Evolutionary conservation across 768 basidiomycete genomes (phyloP).

Genomic region (Flagelloscypha sp.): DNA sequence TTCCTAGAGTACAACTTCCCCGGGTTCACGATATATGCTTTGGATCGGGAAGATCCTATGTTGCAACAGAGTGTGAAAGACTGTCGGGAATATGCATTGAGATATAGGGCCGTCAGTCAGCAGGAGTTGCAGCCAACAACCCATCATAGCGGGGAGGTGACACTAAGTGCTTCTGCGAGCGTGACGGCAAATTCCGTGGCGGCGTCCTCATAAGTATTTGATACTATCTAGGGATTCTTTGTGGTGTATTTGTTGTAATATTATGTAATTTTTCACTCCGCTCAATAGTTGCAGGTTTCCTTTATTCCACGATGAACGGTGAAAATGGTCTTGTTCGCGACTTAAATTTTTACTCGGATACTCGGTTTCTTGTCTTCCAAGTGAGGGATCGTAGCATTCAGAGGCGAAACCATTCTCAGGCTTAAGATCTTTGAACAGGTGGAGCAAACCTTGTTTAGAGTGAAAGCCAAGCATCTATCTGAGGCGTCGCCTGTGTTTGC

Average conservation of each 20-base stretch:
- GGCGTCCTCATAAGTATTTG: too few relatives aligned
- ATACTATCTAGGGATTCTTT: too few relatives aligned
- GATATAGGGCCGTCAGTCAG: constrained; percentile 46
- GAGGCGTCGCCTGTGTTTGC: constrained; percentile 14
- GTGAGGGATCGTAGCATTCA: too few relatives aligned
- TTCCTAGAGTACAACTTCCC: constrained; percentile 70
- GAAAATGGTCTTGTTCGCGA: too few relatives aligned
- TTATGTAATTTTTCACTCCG: too few relatives aligned
- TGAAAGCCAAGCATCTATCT: too few relatives aligned
- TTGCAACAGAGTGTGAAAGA: constrained; percentile 54
- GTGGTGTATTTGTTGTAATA: too few relatives aligned
- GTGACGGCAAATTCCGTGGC: background rate
- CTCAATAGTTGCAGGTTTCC: too few relatives aligned
- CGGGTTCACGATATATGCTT: constrained; percentile 47
- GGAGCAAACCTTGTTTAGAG: too few relatives aligned
- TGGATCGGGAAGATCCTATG: constrained; percentile 47
- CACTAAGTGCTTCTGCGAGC: constrained; percentile 29
- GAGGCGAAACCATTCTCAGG: background rate
- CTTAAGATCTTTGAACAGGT: constrained; percentile 1
- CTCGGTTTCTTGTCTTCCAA: too few relatives aligned
- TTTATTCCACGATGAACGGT: too few relatives aligned
- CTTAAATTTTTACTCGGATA: too few relatives aligned
- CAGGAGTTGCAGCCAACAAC: constrained; percentile 63
- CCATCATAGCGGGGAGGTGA: constrained; percentile 53
- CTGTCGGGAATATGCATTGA: constrained; percentile 58